Conservation (phyloP, 305 asterid genomes). For the Solanum hybrid region DNA sequence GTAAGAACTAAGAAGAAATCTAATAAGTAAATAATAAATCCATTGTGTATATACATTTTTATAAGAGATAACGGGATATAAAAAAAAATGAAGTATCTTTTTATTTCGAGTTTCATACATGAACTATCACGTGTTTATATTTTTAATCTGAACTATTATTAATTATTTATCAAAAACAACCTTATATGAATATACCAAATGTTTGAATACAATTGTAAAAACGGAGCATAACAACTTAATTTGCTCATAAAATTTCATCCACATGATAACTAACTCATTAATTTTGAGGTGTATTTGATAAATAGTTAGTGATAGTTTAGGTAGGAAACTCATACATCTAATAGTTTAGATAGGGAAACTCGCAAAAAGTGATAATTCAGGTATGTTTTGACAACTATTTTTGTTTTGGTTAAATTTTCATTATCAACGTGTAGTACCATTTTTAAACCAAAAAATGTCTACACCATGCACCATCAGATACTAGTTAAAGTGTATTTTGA, state of each 20-base stretch:
- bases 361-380: no score
- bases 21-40: neutral
- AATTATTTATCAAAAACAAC: neutral
- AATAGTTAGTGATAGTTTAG: neutral
- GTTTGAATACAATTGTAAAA: neutral
- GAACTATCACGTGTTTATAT: neutral
- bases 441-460: neutral
- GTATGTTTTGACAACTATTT: no score
- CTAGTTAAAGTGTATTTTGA: neutral
- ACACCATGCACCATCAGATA: neutral
- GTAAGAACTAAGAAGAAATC: neutral
- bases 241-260: neutral
- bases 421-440: neutral
- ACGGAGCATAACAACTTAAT: rapidly evolving
- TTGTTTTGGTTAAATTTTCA: neutral
- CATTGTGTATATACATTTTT: neutral
- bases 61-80: neutral
- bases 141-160: rapidly evolving
- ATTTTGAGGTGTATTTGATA: neutral
- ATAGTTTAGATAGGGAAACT: neutral
- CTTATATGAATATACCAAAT: neutral
- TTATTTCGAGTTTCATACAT: neutral
- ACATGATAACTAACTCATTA: neutral
- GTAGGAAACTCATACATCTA: no score
- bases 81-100: neutral